These are phyloP conservation scores for Acarospora socialis DNA, from an alignment of 2,329 filamentous ascomycete species.

Conservation along the genomic window DNA sequence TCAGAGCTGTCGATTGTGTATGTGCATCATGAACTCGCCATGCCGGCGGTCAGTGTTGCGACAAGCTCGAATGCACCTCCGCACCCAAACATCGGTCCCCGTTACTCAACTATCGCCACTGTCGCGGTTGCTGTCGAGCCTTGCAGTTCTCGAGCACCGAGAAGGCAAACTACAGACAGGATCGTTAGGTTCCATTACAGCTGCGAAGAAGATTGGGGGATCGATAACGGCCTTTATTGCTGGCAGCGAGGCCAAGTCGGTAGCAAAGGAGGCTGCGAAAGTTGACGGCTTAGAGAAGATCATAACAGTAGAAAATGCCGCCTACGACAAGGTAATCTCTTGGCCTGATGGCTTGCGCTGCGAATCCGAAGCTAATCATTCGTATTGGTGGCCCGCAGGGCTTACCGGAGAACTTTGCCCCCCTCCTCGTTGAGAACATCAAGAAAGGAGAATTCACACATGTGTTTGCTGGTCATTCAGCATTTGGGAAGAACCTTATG, in stretches of 20 bases:
- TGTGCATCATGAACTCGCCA: no score
- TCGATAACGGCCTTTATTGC: constrained; percentile 77
- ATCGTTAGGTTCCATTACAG: constrained; percentile 73
- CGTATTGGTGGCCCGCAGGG: no score
- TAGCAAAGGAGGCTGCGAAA: constrained; percentile 74
- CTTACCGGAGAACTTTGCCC: constrained; percentile 87
- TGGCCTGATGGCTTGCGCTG: constrained; percentile 4
- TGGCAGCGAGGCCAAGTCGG: constrained; percentile 58
- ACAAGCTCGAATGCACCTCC: constrained; percentile 32
- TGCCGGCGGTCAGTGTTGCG: constrained; percentile 26
- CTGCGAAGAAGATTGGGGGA: constrained; percentile 75
- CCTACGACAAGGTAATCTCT: constrained; percentile 68
- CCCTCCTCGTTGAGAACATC: constrained; percentile 86
- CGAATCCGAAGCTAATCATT: constrained; percentile 9
- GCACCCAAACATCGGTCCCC: constrained; percentile 24
- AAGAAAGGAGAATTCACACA: constrained; percentile 92
- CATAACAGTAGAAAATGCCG: constrained; percentile 70
- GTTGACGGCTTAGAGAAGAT: constrained; percentile 86
- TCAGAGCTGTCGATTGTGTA: no score
- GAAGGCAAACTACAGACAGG: constrained; percentile 73
- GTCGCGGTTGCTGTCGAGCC: constrained; percentile 63
- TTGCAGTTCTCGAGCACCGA: constrained; percentile 84
- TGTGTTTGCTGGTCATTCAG: constrained; percentile 77
- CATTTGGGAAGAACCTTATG: constrained; percentile 91
- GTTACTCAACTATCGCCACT: constrained; percentile 40